Conservation (phyloP, 345 rosid genomes). For the Sisymbrium irio region DNA sequence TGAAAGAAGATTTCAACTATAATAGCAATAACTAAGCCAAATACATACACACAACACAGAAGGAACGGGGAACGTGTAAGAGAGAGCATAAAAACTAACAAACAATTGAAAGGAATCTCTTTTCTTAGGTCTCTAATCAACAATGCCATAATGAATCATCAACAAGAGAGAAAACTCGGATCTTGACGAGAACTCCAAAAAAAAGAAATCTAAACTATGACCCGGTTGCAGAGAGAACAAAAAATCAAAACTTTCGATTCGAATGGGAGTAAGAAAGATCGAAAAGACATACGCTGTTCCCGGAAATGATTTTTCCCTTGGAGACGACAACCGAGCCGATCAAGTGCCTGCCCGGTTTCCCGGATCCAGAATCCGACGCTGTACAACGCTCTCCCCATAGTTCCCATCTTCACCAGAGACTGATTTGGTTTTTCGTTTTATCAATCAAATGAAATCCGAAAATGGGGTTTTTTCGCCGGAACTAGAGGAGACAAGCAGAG, state of each 20-base stretch:
- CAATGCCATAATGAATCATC: background rate
- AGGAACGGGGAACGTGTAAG: background rate
- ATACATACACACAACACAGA: background rate
- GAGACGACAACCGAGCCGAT: constrained; percentile 93
- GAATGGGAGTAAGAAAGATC: background rate
- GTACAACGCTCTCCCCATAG: constrained; percentile 75
- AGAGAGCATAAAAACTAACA: background rate
- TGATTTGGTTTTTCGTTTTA: background rate
- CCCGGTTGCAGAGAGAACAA: background rate
- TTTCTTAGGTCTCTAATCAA: background rate
- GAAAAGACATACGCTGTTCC: constrained; percentile 43
- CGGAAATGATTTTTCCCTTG: constrained; percentile 75
- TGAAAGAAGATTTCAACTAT: background rate
- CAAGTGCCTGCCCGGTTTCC: constrained; percentile 92
- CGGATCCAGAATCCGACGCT: constrained; percentile 93
- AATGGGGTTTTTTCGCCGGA: constrained; percentile 23
- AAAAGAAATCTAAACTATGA: background rate
- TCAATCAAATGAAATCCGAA: constrained; percentile 13
- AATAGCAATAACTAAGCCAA: background rate
- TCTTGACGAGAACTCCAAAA: background rate
- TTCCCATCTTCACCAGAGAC: constrained; percentile 45
- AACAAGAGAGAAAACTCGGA: background rate
- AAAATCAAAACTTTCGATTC: background rate
- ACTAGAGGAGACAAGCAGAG: background rate
- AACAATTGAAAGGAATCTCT: background rate